Evolutionary conservation across 257 asterid genomes (phyloP).

Genomic region (Verbascum thapsus): DNA sequence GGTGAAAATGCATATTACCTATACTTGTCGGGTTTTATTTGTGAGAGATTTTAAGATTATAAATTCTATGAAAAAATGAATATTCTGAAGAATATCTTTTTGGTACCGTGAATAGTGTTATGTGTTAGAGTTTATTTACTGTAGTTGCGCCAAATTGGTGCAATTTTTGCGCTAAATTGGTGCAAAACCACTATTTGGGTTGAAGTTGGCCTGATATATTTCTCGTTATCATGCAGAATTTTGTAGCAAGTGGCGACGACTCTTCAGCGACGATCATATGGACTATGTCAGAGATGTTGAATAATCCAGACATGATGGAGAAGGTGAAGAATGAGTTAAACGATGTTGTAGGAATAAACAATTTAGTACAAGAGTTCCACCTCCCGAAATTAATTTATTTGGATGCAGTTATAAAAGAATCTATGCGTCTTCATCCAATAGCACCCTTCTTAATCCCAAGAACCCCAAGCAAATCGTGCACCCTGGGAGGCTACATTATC

Average conservation of each 20-base stretch:
- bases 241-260: constrained; percentile 44
- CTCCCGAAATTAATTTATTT: constrained; percentile 38
- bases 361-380: constrained; percentile 45
- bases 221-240: too few relatives aligned
- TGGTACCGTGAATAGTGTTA: too few relatives aligned
- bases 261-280: constrained; percentile 38
- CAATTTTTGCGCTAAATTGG: too few relatives aligned
- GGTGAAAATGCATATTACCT: too few relatives aligned
- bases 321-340: constrained; percentile 41
- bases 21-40: too few relatives aligned
- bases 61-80: too few relatives aligned
- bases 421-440: constrained; percentile 44
- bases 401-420: constrained; percentile 43
- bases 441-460: constrained; percentile 42
- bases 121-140: too few relatives aligned
- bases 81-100: too few relatives aligned
- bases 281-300: constrained; percentile 41
- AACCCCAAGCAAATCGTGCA: constrained; percentile 27
- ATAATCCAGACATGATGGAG: constrained; percentile 29
- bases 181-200: too few relatives aligned
- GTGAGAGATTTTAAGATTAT: too few relatives aligned
- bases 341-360: constrained; percentile 36
- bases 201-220: too few relatives aligned
- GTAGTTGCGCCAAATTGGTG: too few relatives aligned
- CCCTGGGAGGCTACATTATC: constrained; percentile 38